Evolutionary conservation across 2,329 filamentous ascomycete species (phyloP).

Genomic region (Capronia epimyces): DNA sequence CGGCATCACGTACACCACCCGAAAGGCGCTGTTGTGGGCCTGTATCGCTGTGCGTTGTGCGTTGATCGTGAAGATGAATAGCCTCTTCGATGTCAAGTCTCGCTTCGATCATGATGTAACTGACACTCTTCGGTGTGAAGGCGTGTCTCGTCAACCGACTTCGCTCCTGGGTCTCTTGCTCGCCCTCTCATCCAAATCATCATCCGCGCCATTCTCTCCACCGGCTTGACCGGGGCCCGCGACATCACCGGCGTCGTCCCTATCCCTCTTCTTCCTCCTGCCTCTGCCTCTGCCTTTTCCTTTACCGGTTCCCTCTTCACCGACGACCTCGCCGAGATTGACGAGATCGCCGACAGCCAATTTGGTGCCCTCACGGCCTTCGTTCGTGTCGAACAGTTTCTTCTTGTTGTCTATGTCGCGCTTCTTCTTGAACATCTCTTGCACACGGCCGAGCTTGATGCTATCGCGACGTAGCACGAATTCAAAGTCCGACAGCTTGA

Average conservation of each 20-base stretch:
- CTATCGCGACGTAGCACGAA: constrained; percentile 85
- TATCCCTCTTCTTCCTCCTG: constrained; percentile 26
- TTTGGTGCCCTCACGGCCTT: constrained; percentile 21
- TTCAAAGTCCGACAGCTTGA: constrained; percentile 97
- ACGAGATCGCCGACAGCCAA: constrained; percentile 24
- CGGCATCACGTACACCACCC: too few species aligned
- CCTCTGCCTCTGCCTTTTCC: constrained; percentile 28
- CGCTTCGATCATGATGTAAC: too few species aligned
- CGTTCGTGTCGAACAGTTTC: constrained; percentile 56
- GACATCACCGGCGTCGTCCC: constrained; percentile 14
- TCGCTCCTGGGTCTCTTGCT: constrained; percentile 23
- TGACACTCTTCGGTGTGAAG: background rate
- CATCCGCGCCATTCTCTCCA: constrained; percentile 30
- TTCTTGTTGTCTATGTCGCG: constrained; percentile 77
- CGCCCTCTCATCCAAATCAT: constrained; percentile 14
- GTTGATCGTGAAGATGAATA: too few species aligned
- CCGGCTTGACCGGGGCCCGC: constrained; percentile 2
- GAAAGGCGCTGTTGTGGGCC: too few species aligned
- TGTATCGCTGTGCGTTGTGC: too few species aligned
- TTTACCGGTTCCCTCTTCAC: constrained; percentile 29
- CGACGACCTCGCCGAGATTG: constrained; percentile 27
- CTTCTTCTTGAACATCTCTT: constrained; percentile 84
- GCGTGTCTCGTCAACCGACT: constrained; percentile 14
- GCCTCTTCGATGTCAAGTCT: too few species aligned
- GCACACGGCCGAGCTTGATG: constrained; percentile 78